phyloP scores from a whole-genome alignment of 129 eudicot genomes.

The Escallonia rubra region DNA sequence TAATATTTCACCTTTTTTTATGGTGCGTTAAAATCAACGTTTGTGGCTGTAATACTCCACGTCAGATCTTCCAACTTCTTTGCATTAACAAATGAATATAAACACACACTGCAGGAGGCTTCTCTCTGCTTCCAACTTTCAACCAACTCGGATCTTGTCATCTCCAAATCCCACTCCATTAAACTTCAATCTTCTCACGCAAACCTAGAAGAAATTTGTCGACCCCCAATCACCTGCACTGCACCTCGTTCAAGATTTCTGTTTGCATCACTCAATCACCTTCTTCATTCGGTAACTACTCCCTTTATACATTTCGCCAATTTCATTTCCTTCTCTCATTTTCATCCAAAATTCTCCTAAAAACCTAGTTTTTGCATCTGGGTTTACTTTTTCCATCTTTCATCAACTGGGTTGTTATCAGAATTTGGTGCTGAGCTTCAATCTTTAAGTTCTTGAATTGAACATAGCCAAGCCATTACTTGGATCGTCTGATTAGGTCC shows the following conservation, averaged over 20 bases:
- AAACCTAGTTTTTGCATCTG: background rate
- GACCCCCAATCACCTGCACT: too few relatives aligned
- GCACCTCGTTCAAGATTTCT: background rate
- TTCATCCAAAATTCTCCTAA: slow-evolving; percentile 4
- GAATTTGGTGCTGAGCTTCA: slow-evolving; percentile 10
- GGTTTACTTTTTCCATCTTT: slow-evolving; percentile 9
- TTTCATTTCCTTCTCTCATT: background rate
- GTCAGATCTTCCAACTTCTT: background rate
- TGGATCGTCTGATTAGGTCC: background rate
- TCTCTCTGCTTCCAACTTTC: background rate
- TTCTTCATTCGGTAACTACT: slow-evolving; percentile 3
- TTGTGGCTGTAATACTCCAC: too few relatives aligned
- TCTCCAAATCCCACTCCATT: background rate
- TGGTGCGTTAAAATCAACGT: too few relatives aligned
- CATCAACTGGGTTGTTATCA: slow-evolving; percentile 6
- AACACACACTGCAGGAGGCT: background rate
- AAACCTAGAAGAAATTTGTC: background rate
- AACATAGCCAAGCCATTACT: background rate
- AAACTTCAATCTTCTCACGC: background rate
- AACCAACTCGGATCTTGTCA: slow-evolving; percentile 18
- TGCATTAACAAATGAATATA: background rate
- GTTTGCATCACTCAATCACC: background rate
- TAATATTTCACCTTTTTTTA: too few relatives aligned
- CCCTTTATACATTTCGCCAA: background rate
- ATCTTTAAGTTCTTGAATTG: slow-evolving; percentile 5